Percentiles rank a stretch among this genome's conserved stretches.
Conservation (phyloP, 2,329 filamentous ascomycete species). For the Aspergillus hortae region DNA sequence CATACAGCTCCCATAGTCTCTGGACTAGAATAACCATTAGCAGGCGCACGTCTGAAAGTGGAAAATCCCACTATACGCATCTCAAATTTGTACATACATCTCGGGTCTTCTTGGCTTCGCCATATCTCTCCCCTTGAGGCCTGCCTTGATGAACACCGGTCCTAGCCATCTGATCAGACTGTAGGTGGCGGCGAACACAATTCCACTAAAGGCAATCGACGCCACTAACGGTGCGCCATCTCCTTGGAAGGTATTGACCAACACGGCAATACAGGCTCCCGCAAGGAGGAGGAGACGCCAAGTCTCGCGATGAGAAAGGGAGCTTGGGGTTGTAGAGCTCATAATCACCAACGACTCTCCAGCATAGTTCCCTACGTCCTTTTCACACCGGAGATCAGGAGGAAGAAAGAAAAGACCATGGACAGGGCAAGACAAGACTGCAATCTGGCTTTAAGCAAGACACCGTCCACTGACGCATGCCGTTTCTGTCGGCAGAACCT, state of each 20-base stretch:
- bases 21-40: slow-evolving; percentile 51
- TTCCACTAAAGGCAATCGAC: slow-evolving; percentile 77
- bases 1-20: slow-evolving; percentile 96
- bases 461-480: slow-evolving; percentile 14
- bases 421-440: slow-evolving; percentile 7
- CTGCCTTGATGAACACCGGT: slow-evolving; percentile 79
- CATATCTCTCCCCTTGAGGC: slow-evolving; percentile 85
- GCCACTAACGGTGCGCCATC: slow-evolving; percentile 88
- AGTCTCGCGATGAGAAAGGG: slow-evolving; percentile 52
- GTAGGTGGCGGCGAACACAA: slow-evolving; percentile 79
- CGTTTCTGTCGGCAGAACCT: slow-evolving; percentile 15
- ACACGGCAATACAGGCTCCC: slow-evolving; percentile 66
- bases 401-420: not conserved
- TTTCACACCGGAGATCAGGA: not conserved
- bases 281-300: slow-evolving; percentile 61
- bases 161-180: slow-evolving; percentile 92
- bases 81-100: slow-evolving; percentile 53
- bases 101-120: slow-evolving; percentile 71
- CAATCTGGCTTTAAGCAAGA: slow-evolving; percentile 31
- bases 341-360: slow-evolving; percentile 22
- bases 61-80: not conserved
- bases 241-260: slow-evolving; percentile 73
- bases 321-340: slow-evolving; percentile 23
- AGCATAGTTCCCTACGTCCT: slow-evolving; percentile 3
- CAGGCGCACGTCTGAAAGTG: not conserved